Percentiles rank a stretch among this genome's conserved stretches.
These are phyloP conservation scores for Pyracantha coccinea DNA, from an alignment of 331 rosid species.

Conservation along the genomic window DNA sequence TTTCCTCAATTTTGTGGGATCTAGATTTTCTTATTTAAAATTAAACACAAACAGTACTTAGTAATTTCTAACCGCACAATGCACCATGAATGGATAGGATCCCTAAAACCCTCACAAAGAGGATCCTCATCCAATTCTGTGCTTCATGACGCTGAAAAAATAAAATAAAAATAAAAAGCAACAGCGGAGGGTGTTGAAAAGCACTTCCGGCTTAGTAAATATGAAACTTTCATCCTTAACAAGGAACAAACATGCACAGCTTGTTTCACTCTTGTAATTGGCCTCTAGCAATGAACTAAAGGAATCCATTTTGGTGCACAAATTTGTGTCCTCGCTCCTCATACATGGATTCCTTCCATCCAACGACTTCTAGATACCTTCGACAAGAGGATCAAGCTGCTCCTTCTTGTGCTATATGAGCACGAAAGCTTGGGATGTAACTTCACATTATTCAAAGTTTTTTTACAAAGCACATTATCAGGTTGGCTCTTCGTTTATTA, in stretches of 20 bases:
- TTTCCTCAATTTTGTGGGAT: no score
- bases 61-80: no score
- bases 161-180: no score
- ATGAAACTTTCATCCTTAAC: not conserved
- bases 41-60: no score
- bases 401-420: not conserved
- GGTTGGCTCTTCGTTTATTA: conserved; percentile 4
- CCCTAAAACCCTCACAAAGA: no score
- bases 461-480: conserved; percentile 1
- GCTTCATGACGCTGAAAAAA: no score
- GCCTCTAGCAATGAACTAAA: not conserved
- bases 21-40: no score
- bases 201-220: not conserved
- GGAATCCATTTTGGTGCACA: not conserved
- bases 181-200: no score
- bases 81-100: no score
- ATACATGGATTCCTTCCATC: not conserved
- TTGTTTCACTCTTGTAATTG: not conserved
- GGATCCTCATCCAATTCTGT: no score
- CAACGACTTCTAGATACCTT: not conserved
- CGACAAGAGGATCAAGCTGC: not conserved
- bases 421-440: not conserved
- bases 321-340: not conserved
- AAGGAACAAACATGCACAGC: not conserved
- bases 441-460: not conserved